Conservation (phyloP, 495 filamentous ascomycete species). For the Tuber umbilicatum region DNA sequence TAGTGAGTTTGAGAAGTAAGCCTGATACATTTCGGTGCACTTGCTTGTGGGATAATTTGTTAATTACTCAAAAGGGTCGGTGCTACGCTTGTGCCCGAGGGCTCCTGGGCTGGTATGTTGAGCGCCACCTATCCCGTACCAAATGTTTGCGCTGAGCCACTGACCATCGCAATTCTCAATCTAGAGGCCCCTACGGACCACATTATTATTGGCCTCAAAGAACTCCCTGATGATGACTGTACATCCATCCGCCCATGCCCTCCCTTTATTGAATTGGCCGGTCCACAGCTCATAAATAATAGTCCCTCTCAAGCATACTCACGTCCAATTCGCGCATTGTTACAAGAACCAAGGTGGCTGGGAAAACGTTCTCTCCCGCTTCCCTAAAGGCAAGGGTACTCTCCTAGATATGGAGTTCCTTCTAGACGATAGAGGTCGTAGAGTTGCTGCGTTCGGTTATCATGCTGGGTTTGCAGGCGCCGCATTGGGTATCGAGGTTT, state of each 20-base stretch:
- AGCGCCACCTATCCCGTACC: neutral
- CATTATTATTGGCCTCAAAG: conserved; percentile 88
- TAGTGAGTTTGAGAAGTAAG: conserved; percentile 51
- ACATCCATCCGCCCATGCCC: conserved; percentile 32
- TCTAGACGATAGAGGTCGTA: conserved; percentile 65
- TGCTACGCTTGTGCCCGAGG: conserved; percentile 69
- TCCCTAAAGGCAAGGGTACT: conserved; percentile 71
- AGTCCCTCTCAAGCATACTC: conserved; percentile 77
- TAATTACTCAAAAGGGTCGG: conserved; percentile 47
- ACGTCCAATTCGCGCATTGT: conserved; percentile 76
- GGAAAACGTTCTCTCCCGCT: conserved; percentile 73
- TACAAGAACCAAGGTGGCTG: conserved; percentile 87
- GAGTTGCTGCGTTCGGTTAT: conserved; percentile 74
- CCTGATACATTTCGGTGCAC: too few species aligned
- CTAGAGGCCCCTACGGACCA: conserved; percentile 63
- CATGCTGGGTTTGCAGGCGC: conserved; percentile 77
- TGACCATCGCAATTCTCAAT: conserved; percentile 11
- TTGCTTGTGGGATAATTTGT: neutral
- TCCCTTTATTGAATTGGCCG: neutral
- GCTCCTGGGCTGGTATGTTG: conserved; percentile 59
- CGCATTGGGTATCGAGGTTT: conserved; percentile 74
- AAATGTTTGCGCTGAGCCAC: conserved; percentile 5
- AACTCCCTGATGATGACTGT: conserved; percentile 79
- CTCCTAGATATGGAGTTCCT: conserved; percentile 90
- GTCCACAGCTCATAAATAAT: conserved; percentile 13